These are phyloP conservation scores for Xanthoconium stramineum DNA, from an alignment of 768 basidiomycete species.

Conservation along the genomic window DNA sequence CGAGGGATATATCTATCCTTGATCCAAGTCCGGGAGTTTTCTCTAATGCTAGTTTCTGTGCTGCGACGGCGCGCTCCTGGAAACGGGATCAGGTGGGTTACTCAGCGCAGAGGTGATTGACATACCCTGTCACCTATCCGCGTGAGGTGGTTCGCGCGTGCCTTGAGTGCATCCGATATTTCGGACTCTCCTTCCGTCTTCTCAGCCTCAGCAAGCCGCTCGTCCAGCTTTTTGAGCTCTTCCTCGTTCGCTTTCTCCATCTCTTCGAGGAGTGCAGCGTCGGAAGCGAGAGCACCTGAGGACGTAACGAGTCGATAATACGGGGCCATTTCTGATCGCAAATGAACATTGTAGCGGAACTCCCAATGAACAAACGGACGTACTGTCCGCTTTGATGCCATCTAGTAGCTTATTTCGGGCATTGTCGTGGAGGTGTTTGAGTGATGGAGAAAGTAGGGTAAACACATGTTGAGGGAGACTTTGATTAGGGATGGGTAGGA, in stretches of 20 bases:
- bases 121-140: constrained; percentile 79
- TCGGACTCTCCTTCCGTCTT: constrained; percentile 93
- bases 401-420: constrained; percentile 64
- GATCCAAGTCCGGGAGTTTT: constrained; percentile 93
- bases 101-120: background rate
- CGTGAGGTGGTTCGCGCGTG: constrained; percentile 81
- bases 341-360: constrained; percentile 1
- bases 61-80: constrained; percentile 77
- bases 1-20: constrained; percentile 88
- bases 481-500: constrained; percentile 86
- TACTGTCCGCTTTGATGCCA: constrained; percentile 78
- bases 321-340: constrained; percentile 75
- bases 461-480: constrained; percentile 77
- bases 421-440: constrained; percentile 62
- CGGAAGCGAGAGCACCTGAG: constrained; percentile 41
- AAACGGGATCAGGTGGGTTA: background rate
- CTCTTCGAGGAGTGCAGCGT: constrained; percentile 30
- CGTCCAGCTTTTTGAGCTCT: constrained; percentile 72
- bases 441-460: constrained; percentile 58
- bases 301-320: constrained; percentile 66
- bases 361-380: constrained; percentile 28
- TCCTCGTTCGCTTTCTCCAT: constrained; percentile 58
- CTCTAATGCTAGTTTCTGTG: constrained; percentile 79
- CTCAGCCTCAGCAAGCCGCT: constrained; percentile 78
- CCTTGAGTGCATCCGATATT: constrained; percentile 83